Evolutionary conservation across 148 eudicot genomes (phyloP).

Genomic region (Rhododendron molle): DNA sequence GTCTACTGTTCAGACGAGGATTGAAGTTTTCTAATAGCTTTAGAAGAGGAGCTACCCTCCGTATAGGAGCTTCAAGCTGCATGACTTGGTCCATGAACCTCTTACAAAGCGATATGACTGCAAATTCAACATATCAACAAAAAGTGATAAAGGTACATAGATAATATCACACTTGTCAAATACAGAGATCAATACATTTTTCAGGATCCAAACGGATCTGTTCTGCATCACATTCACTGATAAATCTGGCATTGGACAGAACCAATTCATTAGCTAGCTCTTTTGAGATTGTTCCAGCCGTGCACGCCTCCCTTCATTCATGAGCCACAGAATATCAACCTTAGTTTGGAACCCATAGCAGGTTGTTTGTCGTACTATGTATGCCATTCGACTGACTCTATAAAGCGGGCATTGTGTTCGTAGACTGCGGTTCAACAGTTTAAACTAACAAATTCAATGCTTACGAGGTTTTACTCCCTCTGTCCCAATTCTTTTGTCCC

Average conservation of each 20-base stretch:
- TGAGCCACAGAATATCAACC: not conserved
- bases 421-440: no score
- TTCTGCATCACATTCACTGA: conserved; percentile 54
- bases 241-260: conserved; percentile 51
- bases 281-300: conserved; percentile 38
- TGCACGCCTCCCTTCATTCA: conserved; percentile 65
- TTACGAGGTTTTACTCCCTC: no score
- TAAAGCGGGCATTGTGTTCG: not conserved
- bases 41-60: conserved; percentile 79
- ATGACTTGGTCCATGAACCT: conserved; percentile 76
- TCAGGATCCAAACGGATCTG: conserved; percentile 87
- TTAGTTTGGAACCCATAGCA: not conserved
- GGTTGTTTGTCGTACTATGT: not conserved
- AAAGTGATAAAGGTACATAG: not conserved
- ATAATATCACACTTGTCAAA: not conserved
- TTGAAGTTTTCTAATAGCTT: conserved; percentile 64
- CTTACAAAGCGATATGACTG: conserved; percentile 79
- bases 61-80: conserved; percentile 61
- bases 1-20: conserved; percentile 74
- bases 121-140: conserved; percentile 10
- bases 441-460: no score
- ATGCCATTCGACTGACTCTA: not conserved
- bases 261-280: conserved; percentile 52
- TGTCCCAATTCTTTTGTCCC: no score
- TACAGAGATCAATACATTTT: conserved; percentile 49